phyloP scores from a whole-genome alignment of 306 rosid genomes.

The Cicer judaicum region DNA sequence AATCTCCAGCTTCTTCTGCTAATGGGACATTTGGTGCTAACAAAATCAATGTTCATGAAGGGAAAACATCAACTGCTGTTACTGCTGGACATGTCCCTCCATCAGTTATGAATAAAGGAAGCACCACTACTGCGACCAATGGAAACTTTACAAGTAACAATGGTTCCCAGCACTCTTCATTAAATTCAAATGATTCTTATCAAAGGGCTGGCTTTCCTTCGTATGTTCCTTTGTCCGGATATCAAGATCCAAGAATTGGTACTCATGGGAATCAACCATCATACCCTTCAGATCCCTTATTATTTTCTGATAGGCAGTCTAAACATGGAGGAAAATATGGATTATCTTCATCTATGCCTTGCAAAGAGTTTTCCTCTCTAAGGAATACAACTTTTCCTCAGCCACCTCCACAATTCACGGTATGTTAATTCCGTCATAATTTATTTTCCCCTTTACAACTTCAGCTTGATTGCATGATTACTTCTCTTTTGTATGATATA shows the following conservation, averaged over 20 bases:
- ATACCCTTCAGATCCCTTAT: slow-evolving; percentile 30
- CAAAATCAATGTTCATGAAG: slow-evolving; percentile 39
- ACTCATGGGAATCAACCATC: slow-evolving; percentile 39
- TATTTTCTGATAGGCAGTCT: slow-evolving; percentile 46
- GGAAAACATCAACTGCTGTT: slow-evolving; percentile 40
- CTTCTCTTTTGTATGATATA: slow-evolving; percentile 8
- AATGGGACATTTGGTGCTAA: slow-evolving; percentile 43
- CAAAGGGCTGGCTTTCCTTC: slow-evolving; percentile 44
- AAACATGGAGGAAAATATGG: slow-evolving; percentile 40
- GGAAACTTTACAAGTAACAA: slow-evolving; percentile 34
- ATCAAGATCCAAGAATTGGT: slow-evolving; percentile 45
- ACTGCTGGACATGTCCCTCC: slow-evolving; percentile 40
- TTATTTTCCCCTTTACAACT: slow-evolving; percentile 5
- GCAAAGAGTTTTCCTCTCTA: slow-evolving; percentile 44
- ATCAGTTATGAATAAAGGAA: slow-evolving; percentile 42
- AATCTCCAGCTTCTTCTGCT: slow-evolving; percentile 43
- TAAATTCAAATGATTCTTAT: slow-evolving; percentile 44
- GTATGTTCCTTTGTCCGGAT: slow-evolving; percentile 44
- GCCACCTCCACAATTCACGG: slow-evolving; percentile 49
- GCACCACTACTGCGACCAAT: slow-evolving; percentile 1
- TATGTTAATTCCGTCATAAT: slow-evolving; percentile 29
- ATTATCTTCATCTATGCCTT: slow-evolving; percentile 41
- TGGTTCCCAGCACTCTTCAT: slow-evolving; percentile 43
- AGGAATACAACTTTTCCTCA: slow-evolving; percentile 41
- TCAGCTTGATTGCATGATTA: not conserved